A percentile compares a stretch with the other conserved stretches of the same genome.
phyloP scores from a whole-genome alignment of 2,329 filamentous ascomycete genomes.

The Colletotrichum sp. region DNA sequence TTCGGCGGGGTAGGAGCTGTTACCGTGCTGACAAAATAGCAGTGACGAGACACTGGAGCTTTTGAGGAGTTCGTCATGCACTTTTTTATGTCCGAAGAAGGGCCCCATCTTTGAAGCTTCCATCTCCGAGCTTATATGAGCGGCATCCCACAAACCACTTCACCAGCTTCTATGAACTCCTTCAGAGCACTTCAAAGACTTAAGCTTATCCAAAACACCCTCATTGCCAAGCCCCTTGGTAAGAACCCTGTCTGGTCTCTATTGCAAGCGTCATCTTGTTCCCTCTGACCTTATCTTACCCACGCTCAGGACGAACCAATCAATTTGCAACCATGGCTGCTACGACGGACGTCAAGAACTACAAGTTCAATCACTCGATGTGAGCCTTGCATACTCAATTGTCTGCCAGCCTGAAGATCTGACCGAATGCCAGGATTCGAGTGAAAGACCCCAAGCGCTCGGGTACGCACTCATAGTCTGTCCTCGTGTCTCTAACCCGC shows the following conservation, averaged over 20 bases:
- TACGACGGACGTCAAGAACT: conserved; percentile 75
- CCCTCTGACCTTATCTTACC: neutral
- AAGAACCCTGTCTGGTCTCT: neutral
- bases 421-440: conserved; percentile 68
- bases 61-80: neutral
- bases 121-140: neutral
- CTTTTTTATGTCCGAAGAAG: conserved; percentile 13
- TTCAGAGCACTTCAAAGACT: conserved; percentile 17
- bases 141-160: neutral
- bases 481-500: neutral
- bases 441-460: conserved; percentile 92
- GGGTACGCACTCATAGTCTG: conserved; percentile 45
- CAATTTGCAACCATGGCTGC: conserved; percentile 62
- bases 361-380: conserved; percentile 90
- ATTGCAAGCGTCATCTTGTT: neutral
- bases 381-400: conserved; percentile 34
- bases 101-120: neutral
- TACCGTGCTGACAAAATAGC: neutral
- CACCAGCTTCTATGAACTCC: conserved; percentile 11
- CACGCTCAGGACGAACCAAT: conserved; percentile 3
- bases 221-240: neutral
- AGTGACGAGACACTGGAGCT: neutral
- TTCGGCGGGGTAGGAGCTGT: conserved; percentile 4
- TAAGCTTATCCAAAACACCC: conserved; percentile 11
- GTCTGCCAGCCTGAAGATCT: conserved; percentile 1